phyloP scores from a whole-genome alignment of 2,329 filamentous ascomycete species.

The Beauveria sp. region DNA sequence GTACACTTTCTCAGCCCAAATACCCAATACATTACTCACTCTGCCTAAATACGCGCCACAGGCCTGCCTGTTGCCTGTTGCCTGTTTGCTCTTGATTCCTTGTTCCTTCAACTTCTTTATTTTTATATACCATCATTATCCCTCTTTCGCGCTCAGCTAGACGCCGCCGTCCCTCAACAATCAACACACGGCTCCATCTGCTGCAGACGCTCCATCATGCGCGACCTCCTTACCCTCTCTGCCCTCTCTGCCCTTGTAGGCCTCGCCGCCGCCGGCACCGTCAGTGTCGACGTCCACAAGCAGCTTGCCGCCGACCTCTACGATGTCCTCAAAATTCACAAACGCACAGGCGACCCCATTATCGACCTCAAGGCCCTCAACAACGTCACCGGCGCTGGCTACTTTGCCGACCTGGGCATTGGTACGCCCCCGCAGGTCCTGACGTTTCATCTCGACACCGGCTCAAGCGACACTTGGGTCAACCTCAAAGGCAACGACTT shows the following conservation, averaged over 20 bases:
- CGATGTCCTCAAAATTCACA: constrained; percentile 15
- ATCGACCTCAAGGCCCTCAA: constrained; percentile 37
- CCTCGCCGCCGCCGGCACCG: constrained; percentile 16
- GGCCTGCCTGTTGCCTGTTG: background rate
- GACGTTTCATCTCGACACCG: constrained; percentile 52
- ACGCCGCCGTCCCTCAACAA: background rate
- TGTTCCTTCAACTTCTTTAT: background rate
- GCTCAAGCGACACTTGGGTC: constrained; percentile 57
- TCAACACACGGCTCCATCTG: background rate
- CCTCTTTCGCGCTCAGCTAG: background rate
- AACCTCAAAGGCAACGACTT: constrained; percentile 50
- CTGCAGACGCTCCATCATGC: constrained; percentile 4
- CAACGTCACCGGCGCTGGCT: constrained; percentile 46
- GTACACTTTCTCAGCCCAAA: background rate
- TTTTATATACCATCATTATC: background rate
- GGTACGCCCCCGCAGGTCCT: constrained; percentile 51
- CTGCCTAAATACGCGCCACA: background rate
- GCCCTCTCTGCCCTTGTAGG: background rate
- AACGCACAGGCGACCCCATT: constrained; percentile 18
- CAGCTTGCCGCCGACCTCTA: constrained; percentile 9
- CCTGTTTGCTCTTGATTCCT: background rate
- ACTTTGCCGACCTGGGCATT: constrained; percentile 49
- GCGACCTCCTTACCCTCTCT: background rate
- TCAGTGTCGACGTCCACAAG: constrained; percentile 15
- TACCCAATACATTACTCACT: too few species aligned